phyloP scores from a whole-genome alignment of 2,329 filamentous ascomycete species.

The Paecilomyces sp. region DNA sequence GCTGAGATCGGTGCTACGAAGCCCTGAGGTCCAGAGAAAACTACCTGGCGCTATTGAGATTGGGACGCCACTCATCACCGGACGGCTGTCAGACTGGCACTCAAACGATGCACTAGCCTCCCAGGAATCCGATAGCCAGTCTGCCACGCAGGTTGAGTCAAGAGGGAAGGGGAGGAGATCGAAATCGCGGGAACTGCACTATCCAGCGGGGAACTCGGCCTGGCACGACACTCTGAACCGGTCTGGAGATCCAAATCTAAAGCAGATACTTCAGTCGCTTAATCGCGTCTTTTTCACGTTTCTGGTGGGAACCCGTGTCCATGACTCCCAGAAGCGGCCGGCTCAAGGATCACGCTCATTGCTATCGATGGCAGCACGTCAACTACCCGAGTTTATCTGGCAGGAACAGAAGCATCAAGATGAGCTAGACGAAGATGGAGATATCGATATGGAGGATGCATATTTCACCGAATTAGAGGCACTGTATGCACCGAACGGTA shows the following conservation, averaged over 20 bases:
- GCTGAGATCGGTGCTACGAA: slow-evolving; percentile 24
- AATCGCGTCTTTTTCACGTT: slow-evolving; percentile 30
- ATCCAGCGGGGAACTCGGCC: slow-evolving; percentile 20
- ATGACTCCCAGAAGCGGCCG: slow-evolving; percentile 1
- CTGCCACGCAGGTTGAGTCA: slow-evolving; percentile 3
- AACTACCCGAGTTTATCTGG: slow-evolving; percentile 31
- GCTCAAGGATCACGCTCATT: slow-evolving; percentile 24
- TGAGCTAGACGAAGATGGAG: slow-evolving; percentile 22
- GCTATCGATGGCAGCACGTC: slow-evolving; percentile 27
- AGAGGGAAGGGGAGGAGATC: slow-evolving; percentile 7
- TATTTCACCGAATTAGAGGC: slow-evolving; percentile 36
- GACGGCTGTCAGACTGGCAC: slow-evolving; percentile 18
- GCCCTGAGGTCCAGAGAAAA: slow-evolving; percentile 26
- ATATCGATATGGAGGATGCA: slow-evolving; percentile 33
- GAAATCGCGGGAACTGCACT: slow-evolving; percentile 19
- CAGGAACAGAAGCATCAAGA: slow-evolving; percentile 29
- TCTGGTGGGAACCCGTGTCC: slow-evolving; percentile 23
- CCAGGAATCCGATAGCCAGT: slow-evolving; percentile 7
- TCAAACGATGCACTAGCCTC: slow-evolving; percentile 1
- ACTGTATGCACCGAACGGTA: slow-evolving; percentile 26
- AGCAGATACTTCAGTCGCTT: slow-evolving; percentile 27
- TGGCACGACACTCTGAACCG: slow-evolving; percentile 29
- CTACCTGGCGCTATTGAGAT: slow-evolving; percentile 35
- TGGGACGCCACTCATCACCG: slow-evolving; percentile 34
- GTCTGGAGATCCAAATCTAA: slow-evolving; percentile 24